Base-by-base conservation (phyloP, 1,284 basidiomycete genomes). In the Rhodofomes roseus region DNA sequence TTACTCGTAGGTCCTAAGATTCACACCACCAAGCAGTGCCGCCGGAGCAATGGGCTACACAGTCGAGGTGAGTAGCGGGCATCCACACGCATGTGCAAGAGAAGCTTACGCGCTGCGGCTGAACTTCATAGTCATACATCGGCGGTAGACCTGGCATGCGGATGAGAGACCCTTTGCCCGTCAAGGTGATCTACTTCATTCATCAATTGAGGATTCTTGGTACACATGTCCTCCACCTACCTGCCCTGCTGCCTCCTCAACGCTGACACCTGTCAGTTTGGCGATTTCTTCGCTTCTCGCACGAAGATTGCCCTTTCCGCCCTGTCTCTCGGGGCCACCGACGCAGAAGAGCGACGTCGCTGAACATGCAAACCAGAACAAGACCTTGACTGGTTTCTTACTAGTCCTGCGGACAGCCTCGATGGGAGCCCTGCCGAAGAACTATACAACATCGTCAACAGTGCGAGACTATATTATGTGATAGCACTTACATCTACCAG, bases 111-210 rank as follows among this genome's bases (percentile, higher is more conserved):
- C 31, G 27, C 50, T 52, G 50, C 31, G 50, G 29, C n/a, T 52
- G 50, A 12, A 41, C n/a, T 16, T 55, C 54, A 22, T 55, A 55
- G 29, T 55, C 54, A 34, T 55, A 55, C 54, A 55, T 55, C 41
- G 50, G 50, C 50, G 50, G 50, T 20, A 52, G 18, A 11, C 50
- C 50, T 36, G 50, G 50, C 50, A 52, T 34, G 20, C 29, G 54
- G 16, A 55, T 22, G 40, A 41, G 54, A 20, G 29, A 23, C 3
- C 40, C 54, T 31, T 44, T 55, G 1, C 54, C 54, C 3, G 12
- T 34, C 18, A 55, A 18, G 0, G 31, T 31, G 5, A 55, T 55
- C 54, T 55, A 23, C 9, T n/a, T 18, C 14, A 29, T 14, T 39
- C 20, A 1, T 29, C 43, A 14, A 7, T 18, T 41, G 14, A 55